These are phyloP conservation scores for Micractinium conductrix DNA, from an alignment of 139 green algal genomes.

Conservation along the genomic window DNA sequence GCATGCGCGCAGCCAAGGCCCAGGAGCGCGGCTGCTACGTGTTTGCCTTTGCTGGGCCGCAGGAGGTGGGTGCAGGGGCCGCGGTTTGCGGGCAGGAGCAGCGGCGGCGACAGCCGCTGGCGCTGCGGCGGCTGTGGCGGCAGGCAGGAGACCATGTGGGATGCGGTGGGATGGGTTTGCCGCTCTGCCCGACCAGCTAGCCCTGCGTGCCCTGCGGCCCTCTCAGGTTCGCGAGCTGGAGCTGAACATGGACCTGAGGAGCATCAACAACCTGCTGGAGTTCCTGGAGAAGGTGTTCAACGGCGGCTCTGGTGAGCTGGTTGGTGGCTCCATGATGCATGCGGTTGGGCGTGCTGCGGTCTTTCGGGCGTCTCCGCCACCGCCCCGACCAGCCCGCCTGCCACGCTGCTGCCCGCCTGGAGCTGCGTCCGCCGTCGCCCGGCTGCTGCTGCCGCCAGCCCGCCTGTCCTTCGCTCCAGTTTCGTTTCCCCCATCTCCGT, in stretches of 20 bases:
- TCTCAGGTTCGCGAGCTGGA: conserved; percentile 69
- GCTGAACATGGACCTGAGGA: conserved; percentile 75
- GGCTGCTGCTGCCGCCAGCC: no score
- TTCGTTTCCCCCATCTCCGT: no score
- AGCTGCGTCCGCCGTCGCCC: no score
- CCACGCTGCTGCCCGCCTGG: no score
- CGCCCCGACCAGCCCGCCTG: no score
- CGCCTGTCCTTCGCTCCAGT: no score
- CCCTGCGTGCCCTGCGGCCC: not conserved
- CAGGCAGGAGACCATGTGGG: no score
- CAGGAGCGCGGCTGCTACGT: conserved; percentile 87
- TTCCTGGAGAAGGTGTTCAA: conserved; percentile 93
- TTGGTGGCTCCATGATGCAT: not conserved
- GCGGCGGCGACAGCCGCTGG: not conserved
- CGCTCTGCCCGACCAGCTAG: no score
- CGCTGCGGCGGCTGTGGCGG: not conserved
- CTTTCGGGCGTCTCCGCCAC: no score
- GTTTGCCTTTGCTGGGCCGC: conserved; percentile 83
- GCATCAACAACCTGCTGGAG: conserved; percentile 81
- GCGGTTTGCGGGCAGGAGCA: not conserved
- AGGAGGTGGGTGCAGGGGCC: conserved; percentile 57
- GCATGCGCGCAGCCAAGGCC: conserved; percentile 71
- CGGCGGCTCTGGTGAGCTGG: conserved; percentile 57
- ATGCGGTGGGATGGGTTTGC: no score
- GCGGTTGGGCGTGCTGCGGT: not conserved